Conservation (phyloP, 306 rosid species). For the Acmispon strigosus region DNA sequence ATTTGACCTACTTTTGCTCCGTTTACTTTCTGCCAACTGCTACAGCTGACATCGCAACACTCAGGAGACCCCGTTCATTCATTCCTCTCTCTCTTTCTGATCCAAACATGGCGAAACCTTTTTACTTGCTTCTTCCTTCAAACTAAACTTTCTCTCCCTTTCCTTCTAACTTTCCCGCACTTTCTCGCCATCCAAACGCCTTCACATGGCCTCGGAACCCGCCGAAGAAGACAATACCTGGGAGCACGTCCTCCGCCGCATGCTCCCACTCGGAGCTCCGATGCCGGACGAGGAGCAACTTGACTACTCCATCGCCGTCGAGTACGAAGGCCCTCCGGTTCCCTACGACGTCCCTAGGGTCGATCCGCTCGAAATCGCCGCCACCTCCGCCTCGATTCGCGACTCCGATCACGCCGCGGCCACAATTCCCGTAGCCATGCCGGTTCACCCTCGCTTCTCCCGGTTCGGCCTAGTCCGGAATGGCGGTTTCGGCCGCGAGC, state of each 20-base stretch:
- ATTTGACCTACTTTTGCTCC: background rate
- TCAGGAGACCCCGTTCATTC: background rate
- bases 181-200: slow-evolving; percentile 36
- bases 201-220: slow-evolving; percentile 47
- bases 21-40: slow-evolving; percentile 38
- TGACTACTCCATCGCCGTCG: slow-evolving; percentile 76
- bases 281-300: slow-evolving; percentile 82
- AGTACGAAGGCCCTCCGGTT: slow-evolving; percentile 71
- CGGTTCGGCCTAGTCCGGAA: slow-evolving; percentile 41
- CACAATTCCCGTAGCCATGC: slow-evolving; percentile 53
- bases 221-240: slow-evolving; percentile 48
- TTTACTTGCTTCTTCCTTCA: slow-evolving; percentile 16
- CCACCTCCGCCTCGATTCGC: slow-evolving; percentile 23
- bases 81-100: background rate
- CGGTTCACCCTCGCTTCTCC: slow-evolving; percentile 36
- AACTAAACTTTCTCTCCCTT: background rate
- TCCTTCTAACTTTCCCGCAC: slow-evolving; percentile 1
- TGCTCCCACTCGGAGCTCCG: slow-evolving; percentile 80
- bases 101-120: slow-evolving; percentile 15
- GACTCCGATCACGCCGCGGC: slow-evolving; percentile 29
- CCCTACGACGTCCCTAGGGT: slow-evolving; percentile 59
- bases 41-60: slow-evolving; percentile 29
- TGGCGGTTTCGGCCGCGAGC: slow-evolving; percentile 30
- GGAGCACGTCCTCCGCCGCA: slow-evolving; percentile 55
- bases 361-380: slow-evolving; percentile 53